Percentiles rank a stretch among this genome's conserved stretches.
Conservation (phyloP, 768 basidiomycete genomes). For the Lentinula edodes region DNA sequence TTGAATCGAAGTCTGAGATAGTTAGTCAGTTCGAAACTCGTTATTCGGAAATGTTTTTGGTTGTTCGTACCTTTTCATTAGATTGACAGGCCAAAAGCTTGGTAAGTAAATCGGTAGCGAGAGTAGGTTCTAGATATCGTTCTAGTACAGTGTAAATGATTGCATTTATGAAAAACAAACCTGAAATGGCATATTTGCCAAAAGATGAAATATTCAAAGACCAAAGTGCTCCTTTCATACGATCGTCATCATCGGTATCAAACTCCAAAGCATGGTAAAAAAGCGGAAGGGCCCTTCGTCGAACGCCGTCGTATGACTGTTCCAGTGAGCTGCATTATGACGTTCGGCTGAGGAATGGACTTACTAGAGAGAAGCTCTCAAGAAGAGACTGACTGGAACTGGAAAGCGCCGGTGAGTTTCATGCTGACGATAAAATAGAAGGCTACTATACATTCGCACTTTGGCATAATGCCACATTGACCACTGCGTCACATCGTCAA, state of each 20-base stretch:
- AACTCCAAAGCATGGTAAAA: conserved; percentile 56
- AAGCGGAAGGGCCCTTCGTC: conserved; percentile 53
- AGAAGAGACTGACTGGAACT: conserved; percentile 46
- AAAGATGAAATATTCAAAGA: conserved; percentile 62
- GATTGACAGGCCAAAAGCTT: conserved; percentile 69
- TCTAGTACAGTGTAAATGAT: background rate
- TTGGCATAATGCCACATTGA: conserved; percentile 71
- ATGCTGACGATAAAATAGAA: background rate
- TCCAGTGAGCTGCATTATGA: background rate
- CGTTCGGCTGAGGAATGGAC: conserved; percentile 9
- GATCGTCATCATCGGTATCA: conserved; percentile 78
- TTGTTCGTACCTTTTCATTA: conserved; percentile 64
- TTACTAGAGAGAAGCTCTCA: conserved; percentile 46
- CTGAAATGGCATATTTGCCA: conserved; percentile 49
- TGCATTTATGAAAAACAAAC: conserved; percentile 19
- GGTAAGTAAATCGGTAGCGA: conserved; percentile 53
- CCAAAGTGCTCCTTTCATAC: conserved; percentile 92
- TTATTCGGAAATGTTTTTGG: background rate
- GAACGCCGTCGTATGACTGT: conserved; percentile 67
- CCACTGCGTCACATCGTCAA: conserved; percentile 73
- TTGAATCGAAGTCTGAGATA: conserved; percentile 66
- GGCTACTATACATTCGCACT: conserved; percentile 32
- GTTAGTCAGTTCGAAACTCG: background rate
- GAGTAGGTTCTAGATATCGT: conserved; percentile 48
- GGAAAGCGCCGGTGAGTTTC: background rate